A percentile compares a stretch with the other conserved stretches of the same genome.
phyloP scores from a whole-genome alignment of 78 protist genomes.

The slime mould (Dictyostelium discoideum) region DNA sequence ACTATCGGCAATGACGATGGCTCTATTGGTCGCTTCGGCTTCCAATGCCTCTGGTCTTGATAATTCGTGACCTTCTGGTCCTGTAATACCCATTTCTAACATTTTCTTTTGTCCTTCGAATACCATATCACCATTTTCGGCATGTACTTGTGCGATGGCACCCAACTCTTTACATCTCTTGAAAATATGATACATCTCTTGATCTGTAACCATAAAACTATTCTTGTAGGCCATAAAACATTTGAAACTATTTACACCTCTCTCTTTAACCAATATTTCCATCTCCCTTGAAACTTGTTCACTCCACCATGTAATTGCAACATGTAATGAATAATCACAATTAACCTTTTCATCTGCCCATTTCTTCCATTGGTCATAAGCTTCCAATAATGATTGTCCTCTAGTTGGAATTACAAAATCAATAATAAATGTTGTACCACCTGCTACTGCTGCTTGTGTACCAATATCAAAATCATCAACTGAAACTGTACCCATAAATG shows the following conservation, averaged over 20 bases:
- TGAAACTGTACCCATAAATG: constrained; percentile 94
- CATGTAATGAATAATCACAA: constrained; percentile 91
- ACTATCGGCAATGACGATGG: constrained; percentile 86
- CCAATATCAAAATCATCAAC: constrained; percentile 94
- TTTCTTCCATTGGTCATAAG: constrained; percentile 86
- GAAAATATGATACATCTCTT: constrained; percentile 85
- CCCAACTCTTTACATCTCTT: constrained; percentile 89
- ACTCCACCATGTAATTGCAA: constrained; percentile 90
- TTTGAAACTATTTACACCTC: constrained; percentile 92
- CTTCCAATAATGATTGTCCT: constrained; percentile 83
- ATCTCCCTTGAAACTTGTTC: constrained; percentile 89
- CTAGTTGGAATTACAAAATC: constrained; percentile 90
- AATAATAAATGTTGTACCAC: constrained; percentile 93
- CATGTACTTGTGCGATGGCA: constrained; percentile 92
- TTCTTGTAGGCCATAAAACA: constrained; percentile 94
- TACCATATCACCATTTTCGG: constrained; percentile 94
- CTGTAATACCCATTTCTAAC: constrained; percentile 87
- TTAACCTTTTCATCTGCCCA: constrained; percentile 86
- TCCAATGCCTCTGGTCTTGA: constrained; percentile 91
- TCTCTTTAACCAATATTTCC: constrained; percentile 83
- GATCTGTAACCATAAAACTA: constrained; percentile 87
- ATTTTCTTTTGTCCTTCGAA: constrained; percentile 75
- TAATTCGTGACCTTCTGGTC: constrained; percentile 92
- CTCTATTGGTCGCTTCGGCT: constrained; percentile 90
- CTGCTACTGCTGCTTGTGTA: constrained; percentile 91